Conservation (phyloP, 768 basidiomycete species). For the Auricularia sp. region DNA sequence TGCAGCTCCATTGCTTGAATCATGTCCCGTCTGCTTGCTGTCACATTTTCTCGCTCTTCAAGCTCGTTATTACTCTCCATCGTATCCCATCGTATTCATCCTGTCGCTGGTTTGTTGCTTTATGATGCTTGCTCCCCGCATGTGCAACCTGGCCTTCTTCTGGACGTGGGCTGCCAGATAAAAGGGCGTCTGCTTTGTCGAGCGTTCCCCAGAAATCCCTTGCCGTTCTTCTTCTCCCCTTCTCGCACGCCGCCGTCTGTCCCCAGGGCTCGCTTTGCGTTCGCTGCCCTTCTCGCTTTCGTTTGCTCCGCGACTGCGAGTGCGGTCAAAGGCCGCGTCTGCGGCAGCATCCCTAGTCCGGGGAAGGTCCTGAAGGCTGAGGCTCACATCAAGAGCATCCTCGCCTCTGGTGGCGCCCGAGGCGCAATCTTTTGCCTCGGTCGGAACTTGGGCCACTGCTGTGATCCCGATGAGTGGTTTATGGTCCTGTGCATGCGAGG, state of each 20-base stretch:
- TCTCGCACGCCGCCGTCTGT: neutral
- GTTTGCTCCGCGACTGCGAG: neutral
- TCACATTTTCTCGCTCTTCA: no score
- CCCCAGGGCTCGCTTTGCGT: neutral
- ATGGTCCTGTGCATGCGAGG: neutral
- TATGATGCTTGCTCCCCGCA: no score
- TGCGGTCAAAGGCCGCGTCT: neutral
- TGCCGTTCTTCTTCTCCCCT: neutral
- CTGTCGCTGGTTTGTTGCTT: no score
- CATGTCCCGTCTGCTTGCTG: no score
- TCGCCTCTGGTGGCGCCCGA: neutral
- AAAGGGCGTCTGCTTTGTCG: slow-evolving; percentile 1
- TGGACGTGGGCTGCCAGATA: no score
- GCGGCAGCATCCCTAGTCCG: neutral
- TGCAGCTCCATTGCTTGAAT: no score
- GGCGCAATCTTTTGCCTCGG: neutral
- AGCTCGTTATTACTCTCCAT: no score
- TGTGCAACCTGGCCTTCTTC: no score
- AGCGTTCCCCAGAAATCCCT: neutral
- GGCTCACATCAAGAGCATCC: neutral
- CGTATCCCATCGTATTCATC: no score
- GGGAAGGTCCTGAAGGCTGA: neutral
- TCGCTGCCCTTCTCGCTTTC: neutral
- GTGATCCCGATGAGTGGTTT: neutral
- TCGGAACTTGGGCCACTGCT: neutral